Percentiles rank a stretch among this genome's conserved stretches.
These are phyloP conservation scores for Blastocladiella britannica DNA, from an alignment of 192 early-diverging fungal species.

Conservation along the genomic window DNA sequence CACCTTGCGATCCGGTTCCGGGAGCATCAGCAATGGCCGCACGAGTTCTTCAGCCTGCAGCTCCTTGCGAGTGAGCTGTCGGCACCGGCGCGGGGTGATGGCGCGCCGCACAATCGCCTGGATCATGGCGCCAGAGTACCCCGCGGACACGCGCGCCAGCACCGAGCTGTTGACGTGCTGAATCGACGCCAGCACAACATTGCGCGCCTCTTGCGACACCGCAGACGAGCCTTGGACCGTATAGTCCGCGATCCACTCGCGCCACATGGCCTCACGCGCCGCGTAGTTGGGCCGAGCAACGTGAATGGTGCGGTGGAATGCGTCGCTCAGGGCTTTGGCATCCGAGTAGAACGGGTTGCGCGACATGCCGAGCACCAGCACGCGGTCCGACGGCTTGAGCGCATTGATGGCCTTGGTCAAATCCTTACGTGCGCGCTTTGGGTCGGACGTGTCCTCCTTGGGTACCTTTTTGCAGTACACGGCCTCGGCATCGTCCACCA, in stretches of 20 bases:
- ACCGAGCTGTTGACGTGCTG: background rate
- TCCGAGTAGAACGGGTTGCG: slow-evolving; percentile 40
- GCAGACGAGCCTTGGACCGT: background rate
- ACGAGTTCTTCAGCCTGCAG: background rate
- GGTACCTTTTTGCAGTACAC: slow-evolving; percentile 43
- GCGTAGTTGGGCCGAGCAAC: slow-evolving; percentile 26
- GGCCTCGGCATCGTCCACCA: slow-evolving; percentile 35
- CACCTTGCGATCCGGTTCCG: background rate
- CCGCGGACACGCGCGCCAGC: background rate
- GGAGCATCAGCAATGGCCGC: background rate
- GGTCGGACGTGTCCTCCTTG: slow-evolving; percentile 37
- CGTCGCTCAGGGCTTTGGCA: slow-evolving; percentile 20
- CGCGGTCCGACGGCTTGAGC: slow-evolving; percentile 20
- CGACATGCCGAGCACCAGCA: slow-evolving; percentile 25
- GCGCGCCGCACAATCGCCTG: background rate
- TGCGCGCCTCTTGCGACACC: too few relatives aligned
- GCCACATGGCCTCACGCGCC: slow-evolving; percentile 18
- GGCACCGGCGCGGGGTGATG: background rate
- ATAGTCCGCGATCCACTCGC: slow-evolving; percentile 5
- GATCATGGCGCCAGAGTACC: background rate
- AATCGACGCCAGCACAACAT: background rate
- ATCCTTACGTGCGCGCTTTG: slow-evolving; percentile 41
- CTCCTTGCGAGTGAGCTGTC: background rate
- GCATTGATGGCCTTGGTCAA: slow-evolving; percentile 29
- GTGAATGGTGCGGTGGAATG: slow-evolving; percentile 19